Evolutionary conservation across 2,329 filamentous ascomycete genomes (phyloP), one percentile per base, ranked within the genome.

Genomic region (Cercospora beticola): DNA sequence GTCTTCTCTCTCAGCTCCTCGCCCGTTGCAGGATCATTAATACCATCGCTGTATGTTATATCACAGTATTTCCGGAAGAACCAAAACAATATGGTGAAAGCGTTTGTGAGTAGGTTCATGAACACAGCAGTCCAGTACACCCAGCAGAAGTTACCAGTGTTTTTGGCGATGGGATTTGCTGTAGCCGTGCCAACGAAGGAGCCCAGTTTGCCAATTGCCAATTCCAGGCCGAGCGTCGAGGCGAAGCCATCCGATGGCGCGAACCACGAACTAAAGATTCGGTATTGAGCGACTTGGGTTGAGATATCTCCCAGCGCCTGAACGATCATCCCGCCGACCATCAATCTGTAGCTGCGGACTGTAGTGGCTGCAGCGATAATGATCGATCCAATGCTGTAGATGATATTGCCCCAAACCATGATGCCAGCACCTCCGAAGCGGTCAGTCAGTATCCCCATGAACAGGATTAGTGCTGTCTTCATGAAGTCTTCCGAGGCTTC

Each of bases 231-330:
- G 0, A 89, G 80, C 0, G 87, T 89, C 0, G 86, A 87, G 0
- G 87, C 88, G 73, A 89, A 89, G 1, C 87, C 87, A 66, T 86
- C 83, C 7, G 82, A 86, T 0, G 87, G 88, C 0, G 87, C 82
- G 69, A 89, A 89, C 87, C 87, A 89, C 0, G 86, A 87, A 0
- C 86, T 88, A 72, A 89, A 89, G 69, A 89, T 84, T 69, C 89
- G 88, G 75, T 89, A 89, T 74, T 89, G 87, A 0, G 88, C 88
- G 31, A 89, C 82, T 71, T 89, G 87, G 0, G 88, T 89, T 0
- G 87, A 86, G 21, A 89, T 87, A 69, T 89, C 87, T n/a, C 87
- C 87, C 0, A 89, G 77, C 0, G 87, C 83, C 30, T 85, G 81
- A 12, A 89, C 77, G 1, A 89, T 79, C 40, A 83, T 78, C 1